Conservation (phyloP, 2,329 filamentous ascomycete species). For the Fonsecaea multimorphosa region DNA sequence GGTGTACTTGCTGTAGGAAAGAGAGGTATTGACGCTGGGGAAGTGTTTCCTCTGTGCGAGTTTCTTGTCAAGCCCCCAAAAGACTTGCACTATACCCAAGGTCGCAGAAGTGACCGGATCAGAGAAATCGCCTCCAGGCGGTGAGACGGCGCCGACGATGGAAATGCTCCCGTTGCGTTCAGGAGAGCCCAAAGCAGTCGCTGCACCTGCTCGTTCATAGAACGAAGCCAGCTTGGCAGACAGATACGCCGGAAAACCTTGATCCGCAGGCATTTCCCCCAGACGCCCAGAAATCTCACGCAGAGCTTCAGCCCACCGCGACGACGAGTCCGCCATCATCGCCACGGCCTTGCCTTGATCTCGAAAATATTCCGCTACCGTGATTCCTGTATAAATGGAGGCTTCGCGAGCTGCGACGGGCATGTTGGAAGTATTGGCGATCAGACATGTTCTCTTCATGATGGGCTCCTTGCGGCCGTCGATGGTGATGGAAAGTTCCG, state of each 20-base stretch:
- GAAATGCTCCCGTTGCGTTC: slow-evolving; percentile 90
- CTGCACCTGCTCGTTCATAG: slow-evolving; percentile 96
- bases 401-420: slow-evolving; percentile 97
- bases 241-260: slow-evolving; percentile 98
- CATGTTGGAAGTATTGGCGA: slow-evolving; percentile 99
- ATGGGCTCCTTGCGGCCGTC: slow-evolving; percentile 96
- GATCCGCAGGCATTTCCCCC: slow-evolving; percentile 99
- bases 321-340: slow-evolving; percentile 99
- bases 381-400: slow-evolving; percentile 97
- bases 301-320: slow-evolving; percentile 96
- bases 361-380: slow-evolving; percentile 93
- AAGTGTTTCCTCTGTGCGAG: slow-evolving; percentile 99
- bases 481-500: slow-evolving; percentile 92
- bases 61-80: slow-evolving; percentile 99
- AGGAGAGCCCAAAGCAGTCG: slow-evolving; percentile 83
- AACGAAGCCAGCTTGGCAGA: slow-evolving; percentile 97
- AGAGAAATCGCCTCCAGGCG: slow-evolving; percentile 98
- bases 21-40: slow-evolving; percentile 93
- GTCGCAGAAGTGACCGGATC: slow-evolving; percentile 95
- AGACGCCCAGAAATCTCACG: slow-evolving; percentile 98
- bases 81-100: slow-evolving; percentile 96
- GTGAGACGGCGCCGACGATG: slow-evolving; percentile 96
- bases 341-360: slow-evolving; percentile 97
- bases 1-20: slow-evolving; percentile 98
- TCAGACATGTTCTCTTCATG: slow-evolving; percentile 99